Evolutionary conservation across 1,284 basidiomycete genomes (phyloP), one percentile per base, ranked within the genome.

Genomic region (Trichosporon ovoides): DNA sequence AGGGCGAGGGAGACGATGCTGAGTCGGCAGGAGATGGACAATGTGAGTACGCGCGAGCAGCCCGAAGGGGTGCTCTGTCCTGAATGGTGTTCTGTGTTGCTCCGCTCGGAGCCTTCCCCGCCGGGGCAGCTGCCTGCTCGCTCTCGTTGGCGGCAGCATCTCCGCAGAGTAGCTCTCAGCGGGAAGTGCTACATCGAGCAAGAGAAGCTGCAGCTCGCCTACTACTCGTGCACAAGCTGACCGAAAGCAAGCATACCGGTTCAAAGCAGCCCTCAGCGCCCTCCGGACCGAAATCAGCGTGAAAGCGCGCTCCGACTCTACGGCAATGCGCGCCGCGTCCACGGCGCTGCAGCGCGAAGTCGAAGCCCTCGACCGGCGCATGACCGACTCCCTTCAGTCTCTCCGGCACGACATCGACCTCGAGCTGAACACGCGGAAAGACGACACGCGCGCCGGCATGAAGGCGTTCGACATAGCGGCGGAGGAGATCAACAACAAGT

Each of bases 221-320:
- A n/a, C n/a, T n/a, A n/a, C n/a, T n/a, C n/a, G n/a, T n/a, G n/a
- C n/a, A n/a, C n/a, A n/a, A n/a, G n/a, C n/a, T n/a, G n/a, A n/a
- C n/a, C n/a, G n/a, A n/a, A n/a, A 95, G 91, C 88, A 95, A 85
- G 91, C 92, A 11, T 99, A 99, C 75, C 81, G 98, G 24, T 98
- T 97, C 77, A 85, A 87, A 55, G 95, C 96, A 11, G 96, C 95
- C 0, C 76, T 98, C 24, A 88, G 89, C 0, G 93, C 98, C 74
- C 80, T 97, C 38, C 84, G 92, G 16, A 88, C 91, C 5, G 95
- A 97, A 69, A 83, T 91, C 38, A 86, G 87, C 10, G 84, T 93
- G 63, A 84, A 85, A 57, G 87, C 89, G 3, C 84, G 89, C 57
- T 95, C 91, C 68, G 94, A 96, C 70, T 87, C 85, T 16, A 84